Evolutionary conservation across 2,329 filamentous ascomycete genomes (phyloP).

Genomic region (Fonsecaea monophora): DNA sequence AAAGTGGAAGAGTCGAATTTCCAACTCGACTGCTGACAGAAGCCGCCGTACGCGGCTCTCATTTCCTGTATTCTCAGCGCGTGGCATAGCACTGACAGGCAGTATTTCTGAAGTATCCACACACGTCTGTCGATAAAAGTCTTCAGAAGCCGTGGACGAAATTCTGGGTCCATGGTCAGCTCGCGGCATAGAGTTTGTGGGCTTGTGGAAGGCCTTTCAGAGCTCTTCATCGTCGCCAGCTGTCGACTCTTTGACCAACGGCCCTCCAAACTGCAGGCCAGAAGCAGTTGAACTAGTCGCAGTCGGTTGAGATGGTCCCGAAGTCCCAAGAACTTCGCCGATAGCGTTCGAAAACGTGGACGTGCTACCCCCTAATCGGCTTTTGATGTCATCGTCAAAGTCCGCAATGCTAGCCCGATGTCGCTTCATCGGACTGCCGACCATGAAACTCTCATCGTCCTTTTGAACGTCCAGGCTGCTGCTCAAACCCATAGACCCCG

Average conservation of each 20-base stretch:
- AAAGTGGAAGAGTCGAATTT: constrained; percentile 16
- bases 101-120: not conserved
- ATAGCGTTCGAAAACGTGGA: constrained; percentile 45
- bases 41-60: not conserved
- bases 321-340: constrained; percentile 42
- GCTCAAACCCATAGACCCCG: constrained; percentile 31
- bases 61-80: not conserved
- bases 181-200: not conserved
- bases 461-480: constrained; percentile 40
- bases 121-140: not conserved
- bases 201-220: constrained; percentile 16
- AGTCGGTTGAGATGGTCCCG: constrained; percentile 24
- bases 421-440: constrained; percentile 57
- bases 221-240: constrained; percentile 41
- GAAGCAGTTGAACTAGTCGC: constrained; percentile 35
- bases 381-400: constrained; percentile 50
- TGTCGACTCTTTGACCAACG: constrained; percentile 32
- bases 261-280: constrained; percentile 40
- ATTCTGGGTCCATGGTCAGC: not conserved
- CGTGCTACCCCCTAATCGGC: constrained; percentile 48
- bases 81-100: not conserved
- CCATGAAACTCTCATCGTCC: constrained; percentile 44
- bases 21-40: constrained; percentile 9
- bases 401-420: constrained; percentile 54
- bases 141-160: not conserved